A percentile compares a stretch with the other conserved stretches of the same genome.
phyloP scores from a whole-genome alignment of 2,329 filamentous ascomycete species.

The Beauveria caledonica region DNA sequence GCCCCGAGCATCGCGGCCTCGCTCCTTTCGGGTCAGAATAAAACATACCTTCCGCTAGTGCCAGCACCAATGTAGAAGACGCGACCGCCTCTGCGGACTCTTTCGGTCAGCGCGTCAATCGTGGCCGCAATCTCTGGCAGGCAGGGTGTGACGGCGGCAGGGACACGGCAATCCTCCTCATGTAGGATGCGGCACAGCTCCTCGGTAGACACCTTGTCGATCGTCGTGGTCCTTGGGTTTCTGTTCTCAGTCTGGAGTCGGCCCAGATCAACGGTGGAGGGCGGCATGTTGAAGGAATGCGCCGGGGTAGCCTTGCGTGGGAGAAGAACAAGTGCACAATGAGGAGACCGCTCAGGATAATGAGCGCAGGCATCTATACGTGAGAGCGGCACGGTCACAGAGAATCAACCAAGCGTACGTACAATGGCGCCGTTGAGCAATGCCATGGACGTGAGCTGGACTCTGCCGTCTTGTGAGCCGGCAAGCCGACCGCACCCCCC shows the following conservation, averaged over 20 bases:
- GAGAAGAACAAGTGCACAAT: neutral
- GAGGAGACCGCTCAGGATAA: neutral
- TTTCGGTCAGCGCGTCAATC: conserved; percentile 14
- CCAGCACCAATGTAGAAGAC: conserved; percentile 28
- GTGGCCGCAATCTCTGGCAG: conserved; percentile 13
- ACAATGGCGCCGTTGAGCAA: no score
- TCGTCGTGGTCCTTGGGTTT: conserved; percentile 12
- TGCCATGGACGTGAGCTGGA: neutral
- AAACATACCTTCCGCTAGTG: conserved; percentile 32
- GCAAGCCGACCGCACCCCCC: neutral
- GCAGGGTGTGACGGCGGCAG: conserved; percentile 15
- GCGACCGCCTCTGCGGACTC: conserved; percentile 13
- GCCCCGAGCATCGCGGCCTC: no score
- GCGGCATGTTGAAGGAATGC: neutral
- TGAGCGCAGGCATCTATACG: no score
- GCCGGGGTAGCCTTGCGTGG: neutral
- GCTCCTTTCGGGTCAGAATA: no score
- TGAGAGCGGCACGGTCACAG: neutral
- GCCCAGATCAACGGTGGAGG: conserved; percentile 9
- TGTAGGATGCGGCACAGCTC: conserved; percentile 17
- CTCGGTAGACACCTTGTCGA: conserved; percentile 14
- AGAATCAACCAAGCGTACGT: no score
- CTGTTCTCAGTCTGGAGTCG: conserved; percentile 16
- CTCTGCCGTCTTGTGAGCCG: neutral
- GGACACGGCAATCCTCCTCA: conserved; percentile 13